Evolutionary conservation across 805 yeast genomes (phyloP).

Genomic region (Cyberlindnera subsufficiens): DNA sequence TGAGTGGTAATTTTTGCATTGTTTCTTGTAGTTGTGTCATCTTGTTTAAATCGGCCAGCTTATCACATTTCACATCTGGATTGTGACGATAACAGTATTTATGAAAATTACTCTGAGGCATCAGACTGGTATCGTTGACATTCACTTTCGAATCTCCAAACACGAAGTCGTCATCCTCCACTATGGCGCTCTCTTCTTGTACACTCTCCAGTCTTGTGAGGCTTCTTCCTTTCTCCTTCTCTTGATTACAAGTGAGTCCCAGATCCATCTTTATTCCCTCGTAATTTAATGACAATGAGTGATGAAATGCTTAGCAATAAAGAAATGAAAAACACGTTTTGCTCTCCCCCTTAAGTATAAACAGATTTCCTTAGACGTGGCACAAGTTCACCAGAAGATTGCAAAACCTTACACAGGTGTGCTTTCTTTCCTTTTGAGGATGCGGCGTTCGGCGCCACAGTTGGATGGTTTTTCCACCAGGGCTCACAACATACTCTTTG

Average conservation of each 20-base stretch:
- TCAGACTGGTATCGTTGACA: constrained; percentile 8
- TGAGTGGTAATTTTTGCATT: constrained; percentile 53
- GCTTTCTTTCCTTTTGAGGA: too few relatives aligned
- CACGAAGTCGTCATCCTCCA: constrained; percentile 1
- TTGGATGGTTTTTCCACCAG: too few relatives aligned
- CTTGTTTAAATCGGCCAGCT: constrained; percentile 55
- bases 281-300: background rate
- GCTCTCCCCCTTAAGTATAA: too few relatives aligned
- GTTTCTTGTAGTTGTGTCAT: constrained; percentile 58
- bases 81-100: constrained; percentile 89
- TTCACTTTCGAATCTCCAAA: constrained; percentile 1
- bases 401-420: too few relatives aligned
- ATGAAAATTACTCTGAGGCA: constrained; percentile 44
- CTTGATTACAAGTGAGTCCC: constrained; percentile 8
- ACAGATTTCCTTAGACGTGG: too few relatives aligned
- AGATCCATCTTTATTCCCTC: constrained; percentile 11
- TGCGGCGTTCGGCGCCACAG: too few relatives aligned
- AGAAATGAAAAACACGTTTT: too few relatives aligned
- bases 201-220: background rate
- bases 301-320: background rate
- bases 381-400: too few relatives aligned
- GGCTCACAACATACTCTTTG: too few relatives aligned
- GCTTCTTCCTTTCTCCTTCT: background rate
- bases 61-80: constrained; percentile 76
- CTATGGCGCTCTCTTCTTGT: constrained; percentile 2